Evolutionary conservation across 345 rosid species (phyloP).

Genomic region (Hypericum perforatum): DNA sequence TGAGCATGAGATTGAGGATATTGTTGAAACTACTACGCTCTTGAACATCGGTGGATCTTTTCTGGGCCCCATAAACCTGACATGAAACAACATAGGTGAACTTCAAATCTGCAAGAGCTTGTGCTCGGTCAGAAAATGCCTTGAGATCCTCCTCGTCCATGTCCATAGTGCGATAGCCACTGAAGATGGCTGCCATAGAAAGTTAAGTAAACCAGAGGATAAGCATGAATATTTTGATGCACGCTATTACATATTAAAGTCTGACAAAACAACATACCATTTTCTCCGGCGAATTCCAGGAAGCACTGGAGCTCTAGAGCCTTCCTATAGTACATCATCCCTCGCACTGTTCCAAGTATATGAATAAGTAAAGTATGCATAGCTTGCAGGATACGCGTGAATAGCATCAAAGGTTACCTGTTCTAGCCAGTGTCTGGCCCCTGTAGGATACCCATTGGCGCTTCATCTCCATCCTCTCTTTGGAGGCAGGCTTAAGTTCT

Average conservation of each 20-base stretch:
- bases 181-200: conserved; percentile 32
- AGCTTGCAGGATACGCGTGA: neutral
- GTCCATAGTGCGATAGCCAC: conserved; percentile 27
- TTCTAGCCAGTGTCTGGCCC: conserved; percentile 88
- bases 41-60: conserved; percentile 42
- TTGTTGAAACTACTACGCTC: conserved; percentile 65
- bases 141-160: conserved; percentile 19
- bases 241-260: conserved; percentile 1
- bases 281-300: conserved; percentile 55
- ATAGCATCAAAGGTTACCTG: conserved; percentile 36
- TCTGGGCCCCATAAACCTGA: conserved; percentile 82
- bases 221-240: conserved; percentile 2
- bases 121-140: conserved; percentile 25
- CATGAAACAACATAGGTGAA: conserved; percentile 97
- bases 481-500: conserved; percentile 8
- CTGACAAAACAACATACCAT: conserved; percentile 34
- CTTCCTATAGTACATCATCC: conserved; percentile 88
- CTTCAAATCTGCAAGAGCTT: conserved; percentile 80
- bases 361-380: neutral
- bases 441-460: conserved; percentile 91
- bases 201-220: neutral
- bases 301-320: conserved; percentile 72
- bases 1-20: conserved; percentile 78
- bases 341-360: conserved; percentile 54
- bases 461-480: conserved; percentile 30